phyloP scores from a whole-genome alignment of 2,329 filamentous ascomycete genomes.

The Nemania sp. region DNA sequence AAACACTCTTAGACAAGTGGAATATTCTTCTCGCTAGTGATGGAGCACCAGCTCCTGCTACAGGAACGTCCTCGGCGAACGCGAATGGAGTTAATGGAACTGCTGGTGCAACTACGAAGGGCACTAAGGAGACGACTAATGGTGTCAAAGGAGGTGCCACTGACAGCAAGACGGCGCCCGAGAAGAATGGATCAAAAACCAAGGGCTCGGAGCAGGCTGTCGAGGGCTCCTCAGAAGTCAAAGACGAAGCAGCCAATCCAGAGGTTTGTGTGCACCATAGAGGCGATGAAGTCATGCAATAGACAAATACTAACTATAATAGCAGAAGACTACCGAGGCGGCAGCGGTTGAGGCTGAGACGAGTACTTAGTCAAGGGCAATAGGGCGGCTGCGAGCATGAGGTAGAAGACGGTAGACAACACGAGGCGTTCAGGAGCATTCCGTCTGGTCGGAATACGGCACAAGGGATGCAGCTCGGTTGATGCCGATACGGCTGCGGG shows the following conservation, averaged over 20 bases:
- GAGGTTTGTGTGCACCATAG: conserved; percentile 45
- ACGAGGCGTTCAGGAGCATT: conserved; percentile 40
- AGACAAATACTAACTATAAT: conserved; percentile 22
- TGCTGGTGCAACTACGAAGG: conserved; percentile 48
- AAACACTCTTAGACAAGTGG: conserved; percentile 87
- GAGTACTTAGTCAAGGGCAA: conserved; percentile 19
- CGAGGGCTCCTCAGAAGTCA: conserved; percentile 55
- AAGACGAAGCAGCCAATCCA: conserved; percentile 49
- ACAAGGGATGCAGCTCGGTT: conserved; percentile 24
- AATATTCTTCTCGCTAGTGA: conserved; percentile 81
- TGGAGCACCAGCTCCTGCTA: conserved; percentile 53
- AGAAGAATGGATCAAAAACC: conserved; percentile 49
- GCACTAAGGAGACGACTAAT: conserved; percentile 48
- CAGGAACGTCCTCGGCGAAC: conserved; percentile 42
- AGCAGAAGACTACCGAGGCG: conserved; percentile 30
- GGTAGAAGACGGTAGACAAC: conserved; percentile 32
- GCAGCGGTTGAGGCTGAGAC: conserved; percentile 11
- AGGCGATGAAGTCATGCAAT: conserved; percentile 2
- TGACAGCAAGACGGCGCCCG: conserved; percentile 41
- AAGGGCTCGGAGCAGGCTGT: conserved; percentile 54
- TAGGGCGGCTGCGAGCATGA: background rate
- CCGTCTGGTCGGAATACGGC: conserved; percentile 31
- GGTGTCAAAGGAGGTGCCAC: conserved; percentile 49
- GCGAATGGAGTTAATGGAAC: conserved; percentile 64
- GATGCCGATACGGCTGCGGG: background rate